These are phyloP conservation scores for Clitopilus passeckerianus DNA, from an alignment of 768 basidiomycete species.

Conservation along the genomic window DNA sequence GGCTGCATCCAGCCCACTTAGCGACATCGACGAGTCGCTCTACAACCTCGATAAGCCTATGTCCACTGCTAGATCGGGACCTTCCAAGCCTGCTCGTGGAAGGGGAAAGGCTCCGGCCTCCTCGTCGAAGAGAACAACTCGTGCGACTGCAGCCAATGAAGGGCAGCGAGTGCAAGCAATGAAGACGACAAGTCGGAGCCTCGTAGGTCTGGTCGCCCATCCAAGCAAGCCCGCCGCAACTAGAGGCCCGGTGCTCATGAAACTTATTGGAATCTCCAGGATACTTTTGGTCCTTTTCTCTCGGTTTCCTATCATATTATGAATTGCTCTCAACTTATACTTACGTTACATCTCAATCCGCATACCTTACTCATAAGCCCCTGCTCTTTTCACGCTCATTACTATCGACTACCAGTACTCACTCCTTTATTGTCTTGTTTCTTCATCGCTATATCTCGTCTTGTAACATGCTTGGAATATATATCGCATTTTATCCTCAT, in stretches of 20 bases:
- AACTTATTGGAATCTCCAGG: not conserved
- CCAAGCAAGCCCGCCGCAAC: slow-evolving; percentile 24
- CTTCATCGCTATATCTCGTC: not conserved
- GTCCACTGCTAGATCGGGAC: not conserved
- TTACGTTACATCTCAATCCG: not conserved
- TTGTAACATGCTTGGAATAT: not conserved
- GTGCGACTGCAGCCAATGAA: not conserved
- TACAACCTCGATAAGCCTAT: slow-evolving; percentile 9
- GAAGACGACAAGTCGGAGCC: slow-evolving; percentile 17
- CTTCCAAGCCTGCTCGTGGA: slow-evolving; percentile 8
- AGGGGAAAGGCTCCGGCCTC: slow-evolving; percentile 10
- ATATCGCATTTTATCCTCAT: not conserved
- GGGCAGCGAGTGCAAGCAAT: slow-evolving; percentile 4
- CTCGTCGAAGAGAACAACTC: slow-evolving; percentile 1
- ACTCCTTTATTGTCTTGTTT: slow-evolving; percentile 1
- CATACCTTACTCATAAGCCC: not conserved
- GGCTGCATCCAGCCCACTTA: slow-evolving; percentile 6
- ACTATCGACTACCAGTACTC: not conserved
- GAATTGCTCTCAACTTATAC: not conserved
- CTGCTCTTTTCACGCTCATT: not conserved
- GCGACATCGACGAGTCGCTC: not conserved
- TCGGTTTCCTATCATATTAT: not conserved
- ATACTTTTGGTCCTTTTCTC: not conserved
- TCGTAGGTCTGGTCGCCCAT: slow-evolving; percentile 28
- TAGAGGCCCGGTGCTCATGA: not conserved